Base-by-base conservation (phyloP, 306 rosid species). In the Glycyrrhiza uralensis region DNA sequence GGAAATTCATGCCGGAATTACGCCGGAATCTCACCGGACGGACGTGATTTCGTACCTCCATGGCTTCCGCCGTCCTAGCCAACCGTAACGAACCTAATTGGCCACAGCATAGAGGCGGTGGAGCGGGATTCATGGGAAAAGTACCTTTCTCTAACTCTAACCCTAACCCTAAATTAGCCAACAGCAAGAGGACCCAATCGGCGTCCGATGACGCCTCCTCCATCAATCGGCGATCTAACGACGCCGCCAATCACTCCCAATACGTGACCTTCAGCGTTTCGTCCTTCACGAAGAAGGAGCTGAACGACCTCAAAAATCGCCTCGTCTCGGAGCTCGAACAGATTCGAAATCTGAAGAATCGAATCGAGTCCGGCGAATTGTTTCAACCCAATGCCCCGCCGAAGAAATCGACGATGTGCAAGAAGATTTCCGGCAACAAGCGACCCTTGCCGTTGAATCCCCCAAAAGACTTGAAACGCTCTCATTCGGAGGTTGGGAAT, bases 11-110 rank as follows among this genome's bases (percentile, higher is more conserved):
- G 83, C 83, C 92, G 86, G 92, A 64, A 76, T 20, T 58, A 23
- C 41, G 55, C 80, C 75, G 85, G 80, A 65, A n/a, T 42, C 65
- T 62, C 20, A 41, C 57, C 57, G 70, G 59, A 56, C 44, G 45
- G 56, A 46, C 50, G 79, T 55, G 72, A 69, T 54, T 67, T 65
- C 38, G 54, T 68, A 0, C 62, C 3, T 66, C 67, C 29, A 91
- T 92, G 98, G 91, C 96, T 35, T 90, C 92, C 67, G 96, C 92
- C 76, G 92, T 90, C 72, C 26, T 88, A 72, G 87, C 86, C 24
- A 90, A 86, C 83, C 88, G 88, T 45, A 81, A 80, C 87, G 88
- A 85, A 81, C 72, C 88, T 29, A 85, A 84, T 76, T 87, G 91
- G 96, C 82, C 92, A 33, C 85, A 80, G 58, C 84, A 86, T 55